These are phyloP conservation scores for Xylaria flabelliformis DNA, from an alignment of 495 filamentous ascomycete species.

Conservation along the genomic window DNA sequence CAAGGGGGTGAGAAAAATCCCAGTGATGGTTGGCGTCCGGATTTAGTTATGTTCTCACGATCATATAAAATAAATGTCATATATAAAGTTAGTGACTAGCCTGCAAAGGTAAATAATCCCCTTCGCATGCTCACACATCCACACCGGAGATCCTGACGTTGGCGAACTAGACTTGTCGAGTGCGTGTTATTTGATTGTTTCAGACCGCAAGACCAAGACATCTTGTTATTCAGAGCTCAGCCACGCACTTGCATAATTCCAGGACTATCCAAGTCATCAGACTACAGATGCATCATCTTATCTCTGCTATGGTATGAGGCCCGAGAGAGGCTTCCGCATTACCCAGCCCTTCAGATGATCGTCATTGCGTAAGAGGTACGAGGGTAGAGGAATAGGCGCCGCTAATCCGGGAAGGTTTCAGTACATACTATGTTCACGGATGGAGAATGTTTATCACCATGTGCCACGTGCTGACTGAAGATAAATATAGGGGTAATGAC, in stretches of 20 bases:
- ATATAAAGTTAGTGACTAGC: too few relatives aligned
- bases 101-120: too few relatives aligned
- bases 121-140: too few relatives aligned
- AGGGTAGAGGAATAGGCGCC: background rate
- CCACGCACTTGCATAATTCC: too few relatives aligned
- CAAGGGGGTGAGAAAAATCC: background rate
- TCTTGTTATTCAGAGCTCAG: background rate
- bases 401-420: background rate
- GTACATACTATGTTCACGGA: background rate
- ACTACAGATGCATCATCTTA: background rate
- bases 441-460: background rate
- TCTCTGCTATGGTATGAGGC: background rate
- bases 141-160: too few relatives aligned
- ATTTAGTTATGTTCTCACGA: background rate
- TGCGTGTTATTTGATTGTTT: background rate
- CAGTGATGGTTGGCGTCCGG: background rate
- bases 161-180: background rate
- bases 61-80: too few relatives aligned
- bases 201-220: background rate
- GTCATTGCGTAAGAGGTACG: background rate
- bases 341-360: conserved; percentile 5
- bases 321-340: background rate
- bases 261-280: too few relatives aligned
- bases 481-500: conserved; percentile 16
- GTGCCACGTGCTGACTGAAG: conserved; percentile 11